These are phyloP conservation scores for Fulvia fulva DNA, from an alignment of 2,329 filamentous ascomycete species.

Conservation along the genomic window DNA sequence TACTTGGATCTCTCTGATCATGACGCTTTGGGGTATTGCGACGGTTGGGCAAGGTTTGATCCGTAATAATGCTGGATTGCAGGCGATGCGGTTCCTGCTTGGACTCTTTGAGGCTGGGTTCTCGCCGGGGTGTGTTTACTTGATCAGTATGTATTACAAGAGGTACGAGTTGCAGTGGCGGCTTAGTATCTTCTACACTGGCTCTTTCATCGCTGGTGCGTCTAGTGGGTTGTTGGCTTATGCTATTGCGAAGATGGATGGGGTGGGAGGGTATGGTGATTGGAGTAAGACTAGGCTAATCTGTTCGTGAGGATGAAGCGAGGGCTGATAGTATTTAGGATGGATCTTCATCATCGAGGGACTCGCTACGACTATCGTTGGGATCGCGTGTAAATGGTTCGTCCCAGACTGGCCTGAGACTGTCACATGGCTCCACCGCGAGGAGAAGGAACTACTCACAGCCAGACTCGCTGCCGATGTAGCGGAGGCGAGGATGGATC, in stretches of 20 bases:
- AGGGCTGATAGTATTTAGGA: no score
- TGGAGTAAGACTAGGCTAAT: no score
- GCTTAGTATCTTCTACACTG: conserved; percentile 18
- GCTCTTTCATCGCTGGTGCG: conserved; percentile 37
- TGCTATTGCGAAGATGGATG: conserved; percentile 46
- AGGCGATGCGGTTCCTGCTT: conserved; percentile 50
- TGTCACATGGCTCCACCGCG: conserved; percentile 49
- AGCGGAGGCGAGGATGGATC: conserved; percentile 48
- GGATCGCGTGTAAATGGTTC: conserved; percentile 48
- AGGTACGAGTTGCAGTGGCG: conserved; percentile 21
- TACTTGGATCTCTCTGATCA: conserved; percentile 45
- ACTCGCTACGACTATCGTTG: conserved; percentile 51
- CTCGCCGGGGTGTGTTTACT: conserved; percentile 41
- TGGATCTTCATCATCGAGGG: conserved; percentile 65
- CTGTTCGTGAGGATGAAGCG: no score
- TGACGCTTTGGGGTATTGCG: conserved; percentile 54
- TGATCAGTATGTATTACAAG: conserved; percentile 22
- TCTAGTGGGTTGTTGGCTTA: conserved; percentile 22
- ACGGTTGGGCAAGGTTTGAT: conserved; percentile 38
- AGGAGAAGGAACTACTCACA: conserved; percentile 51
- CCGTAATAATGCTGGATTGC: conserved; percentile 9
- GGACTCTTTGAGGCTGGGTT: conserved; percentile 71
- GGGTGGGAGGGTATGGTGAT: conserved; percentile 37
- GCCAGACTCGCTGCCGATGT: conserved; percentile 50
- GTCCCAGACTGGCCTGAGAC: conserved; percentile 50